Evolutionary conservation across 257 asterid species (phyloP).

Genomic region (Jasminum sambac): DNA sequence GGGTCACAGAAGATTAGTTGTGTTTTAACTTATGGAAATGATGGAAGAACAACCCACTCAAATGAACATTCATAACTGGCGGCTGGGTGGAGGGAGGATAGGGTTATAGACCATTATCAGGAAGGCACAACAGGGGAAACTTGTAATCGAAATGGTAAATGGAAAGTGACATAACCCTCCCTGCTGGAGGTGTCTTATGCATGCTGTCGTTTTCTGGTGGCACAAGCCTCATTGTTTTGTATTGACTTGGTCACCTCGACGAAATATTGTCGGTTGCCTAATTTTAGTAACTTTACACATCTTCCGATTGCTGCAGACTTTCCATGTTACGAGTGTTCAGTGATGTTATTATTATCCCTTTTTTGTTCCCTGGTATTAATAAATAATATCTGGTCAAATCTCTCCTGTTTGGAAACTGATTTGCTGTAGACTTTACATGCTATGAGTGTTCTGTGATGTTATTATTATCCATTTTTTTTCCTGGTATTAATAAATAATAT

Average conservation of each 20-base stretch:
- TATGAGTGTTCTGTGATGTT: not conserved
- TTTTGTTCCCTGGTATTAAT: not conserved
- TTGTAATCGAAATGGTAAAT: not conserved
- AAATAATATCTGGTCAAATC: slow-evolving; percentile 24
- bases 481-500: slow-evolving; percentile 16
- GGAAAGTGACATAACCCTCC: not conserved
- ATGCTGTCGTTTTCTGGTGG: not conserved
- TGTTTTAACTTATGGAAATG: not conserved
- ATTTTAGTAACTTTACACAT: not conserved
- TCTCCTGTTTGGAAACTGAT: not conserved
- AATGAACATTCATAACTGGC: not conserved
- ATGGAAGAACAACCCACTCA: not conserved
- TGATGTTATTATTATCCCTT: not conserved
- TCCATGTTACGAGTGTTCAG: not conserved
- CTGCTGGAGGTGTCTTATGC: not conserved
- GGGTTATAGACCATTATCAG: not conserved
- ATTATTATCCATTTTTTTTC: not conserved
- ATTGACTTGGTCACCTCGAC: not conserved
- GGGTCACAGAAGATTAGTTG: not conserved
- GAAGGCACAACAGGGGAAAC: not conserved
- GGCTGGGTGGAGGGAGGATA: not conserved
- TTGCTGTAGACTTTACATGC: not conserved
- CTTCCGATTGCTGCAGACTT: not conserved
- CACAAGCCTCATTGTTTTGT: not conserved
- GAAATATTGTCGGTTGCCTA: not conserved